Base-by-base conservation (phyloP, 768 basidiomycete species). In the Pleurotus tuoliensis region DNA sequence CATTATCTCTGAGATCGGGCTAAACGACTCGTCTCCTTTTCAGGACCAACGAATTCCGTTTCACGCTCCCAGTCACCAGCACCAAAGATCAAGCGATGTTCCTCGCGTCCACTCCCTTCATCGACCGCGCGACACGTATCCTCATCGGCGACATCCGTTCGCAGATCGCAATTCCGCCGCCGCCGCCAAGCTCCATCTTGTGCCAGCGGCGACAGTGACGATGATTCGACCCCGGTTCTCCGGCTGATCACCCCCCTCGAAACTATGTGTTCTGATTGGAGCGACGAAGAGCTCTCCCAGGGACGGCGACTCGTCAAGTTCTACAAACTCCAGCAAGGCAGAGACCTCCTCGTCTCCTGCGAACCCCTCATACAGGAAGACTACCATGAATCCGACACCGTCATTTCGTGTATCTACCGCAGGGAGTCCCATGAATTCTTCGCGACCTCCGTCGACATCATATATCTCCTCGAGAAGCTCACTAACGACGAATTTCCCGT, bases 381-480 rank as follows among this genome's bases (percentile, higher is more conserved):
- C 24, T 95, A 90, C 67, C 72, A 77, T 56, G 81, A 87, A 38
- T 76, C 82, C 25, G 86, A 88, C 66, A 86, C 86, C 65, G 92
- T 96, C 68, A 86, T 98, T 63, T 97, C 94, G 0, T 98, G 96
- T 77, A 98, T 98, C 66, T 92, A 88, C 70, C 86, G 91, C 54
- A 81, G 89, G 56, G 88, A 91, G 56, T 76, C 74, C 1, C 84
- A 88, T 62, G 74, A 83, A 3, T 96, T 85, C 73, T 96, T 85
- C 69, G 86, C 95, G 62, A 98, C 96, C 40, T 95, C 93, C 0
- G 96, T 98, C 62, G 96, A 98, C 69, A 87, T 96, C 70, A 94
- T 98, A 64, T 92, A 88, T 68, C 81, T 98, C 27, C 83, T 98
- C 53, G 93, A 98, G 73, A 80, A 81, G 2, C 75, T 83, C 46